Evolutionary conservation across 495 filamentous ascomycete genomes (phyloP), one percentile per base, ranked within the genome.

Genomic region (Stereocaulon alpinum): DNA sequence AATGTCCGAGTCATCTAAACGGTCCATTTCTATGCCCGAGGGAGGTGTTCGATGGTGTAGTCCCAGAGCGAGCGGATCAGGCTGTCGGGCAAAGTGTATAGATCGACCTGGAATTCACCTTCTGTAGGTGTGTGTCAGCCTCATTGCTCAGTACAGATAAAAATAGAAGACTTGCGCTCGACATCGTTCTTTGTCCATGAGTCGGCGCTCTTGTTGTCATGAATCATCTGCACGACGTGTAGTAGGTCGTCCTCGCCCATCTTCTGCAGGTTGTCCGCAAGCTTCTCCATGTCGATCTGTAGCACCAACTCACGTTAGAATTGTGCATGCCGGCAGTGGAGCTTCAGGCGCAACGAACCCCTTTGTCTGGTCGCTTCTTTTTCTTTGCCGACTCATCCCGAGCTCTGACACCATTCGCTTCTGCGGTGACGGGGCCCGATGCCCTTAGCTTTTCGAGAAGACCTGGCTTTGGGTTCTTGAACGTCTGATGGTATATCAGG

Each of bases 151-250:
- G 14, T 20, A 11, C 12, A n/a, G 45, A 12, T 20, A 52, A 49
- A 49, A 60, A 55, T 24, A 37, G 54, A 32, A 54, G 14, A 42
- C 87, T 76, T 73, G 92, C 89, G 84, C 63, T 99, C 94, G 43
- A 96, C 81, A 71, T 99, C 95, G 61, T 96, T 97, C 74, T 95
- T 95, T 43, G 89, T 91, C 70, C 96, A 96, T 1, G 93, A 96
- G 37, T 93, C 88, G 2, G 86, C 77, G 0, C 82, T 82, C 77
- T 97, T 97, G 70, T 96, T 85, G 69, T 99, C 94, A 67, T 97
- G 93, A 51, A 99, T 88, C 85, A 99, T 87, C 75, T 96, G 90
- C 56, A 99, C 92, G 14, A 97, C 89, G 59, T 90, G 86, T 42
- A 99, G 78, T 6, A 99, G 81, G 67, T 97, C 91, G 53, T 95